Base-by-base conservation (phyloP, 352 stramenopile genomes). In the Globisporangium lucens region DNA sequence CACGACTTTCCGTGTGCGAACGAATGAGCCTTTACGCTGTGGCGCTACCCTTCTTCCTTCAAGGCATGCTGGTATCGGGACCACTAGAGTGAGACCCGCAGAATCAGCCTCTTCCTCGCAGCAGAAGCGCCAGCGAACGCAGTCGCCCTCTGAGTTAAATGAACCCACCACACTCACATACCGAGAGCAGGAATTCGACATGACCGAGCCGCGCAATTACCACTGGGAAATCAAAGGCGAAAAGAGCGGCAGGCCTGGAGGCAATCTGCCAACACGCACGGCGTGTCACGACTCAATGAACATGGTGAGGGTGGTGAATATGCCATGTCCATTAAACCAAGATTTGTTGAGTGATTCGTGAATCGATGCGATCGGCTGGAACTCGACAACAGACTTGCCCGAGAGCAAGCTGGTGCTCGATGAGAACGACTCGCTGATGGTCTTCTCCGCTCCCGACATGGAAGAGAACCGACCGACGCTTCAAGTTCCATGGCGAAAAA, bases 381-480 rank as follows among this genome's bases (percentile, higher is more conserved):
- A n/a, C n/a, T n/a, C n/a, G n/a, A n/a, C n/a, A n/a, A n/a, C n/a
- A n/a, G n/a, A n/a, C n/a, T n/a, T n/a, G n/a, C n/a, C n/a, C n/a
- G n/a, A 84, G 43, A 93, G 83, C 58, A 87, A 90, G 58, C 64
- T 95, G 3, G 74, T 93, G 20, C 61, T 95, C 38, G 87, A 95
- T 67, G 87, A 92, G 62, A 94, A 95, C 63, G 87, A 95, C 68
- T 75, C 77, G n/a, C 81, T 77, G 30, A 70, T 95, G 27, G 89
- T 94, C 58, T 87, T 93, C 41, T 90, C 82, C 1, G 78, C 89
- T 7, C 72, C 83, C 0, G 79, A 93, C 49, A 91, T 89, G 75
- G 86, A 95, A 58, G 87, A 92, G 58, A 75, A 86, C 9, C 86
- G 87, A 58, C 85, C 87, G 10, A 95, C 87, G 2, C 68, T 94